These are phyloP conservation scores for Acacia melanoxylon DNA, from an alignment of 306 rosid species.

Conservation along the genomic window DNA sequence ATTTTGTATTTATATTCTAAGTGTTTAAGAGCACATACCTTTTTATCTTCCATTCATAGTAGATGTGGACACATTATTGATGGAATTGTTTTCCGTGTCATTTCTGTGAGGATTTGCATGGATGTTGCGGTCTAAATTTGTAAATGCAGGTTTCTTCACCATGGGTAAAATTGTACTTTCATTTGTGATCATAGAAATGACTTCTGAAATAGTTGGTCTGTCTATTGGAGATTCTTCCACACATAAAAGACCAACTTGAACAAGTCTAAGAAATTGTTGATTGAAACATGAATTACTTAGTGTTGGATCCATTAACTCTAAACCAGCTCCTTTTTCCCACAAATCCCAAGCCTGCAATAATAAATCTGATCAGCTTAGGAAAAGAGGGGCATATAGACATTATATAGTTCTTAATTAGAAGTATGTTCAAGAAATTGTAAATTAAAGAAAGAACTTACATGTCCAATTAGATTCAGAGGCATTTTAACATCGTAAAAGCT, in stretches of 20 bases:
- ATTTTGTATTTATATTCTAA: not conserved
- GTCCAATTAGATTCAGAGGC: constrained; percentile 31
- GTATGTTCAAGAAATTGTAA: not conserved
- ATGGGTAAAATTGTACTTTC: not conserved
- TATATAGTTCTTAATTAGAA: not conserved
- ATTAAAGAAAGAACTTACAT: constrained; percentile 14
- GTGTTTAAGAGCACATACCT: not conserved
- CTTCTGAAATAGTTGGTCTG: constrained; percentile 32
- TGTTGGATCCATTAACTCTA: not conserved
- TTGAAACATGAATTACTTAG: not conserved
- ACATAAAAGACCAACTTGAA: constrained; percentile 26
- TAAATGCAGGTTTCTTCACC: not conserved
- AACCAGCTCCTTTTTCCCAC: not conserved
- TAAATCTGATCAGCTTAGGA: not conserved
- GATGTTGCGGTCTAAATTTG: not conserved
- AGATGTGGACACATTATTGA: not conserved
- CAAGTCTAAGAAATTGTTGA: constrained; percentile 27
- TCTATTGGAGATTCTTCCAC: constrained; percentile 29
- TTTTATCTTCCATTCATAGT: not conserved
- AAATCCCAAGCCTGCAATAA: not conserved
- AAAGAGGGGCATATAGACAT: too few species aligned
- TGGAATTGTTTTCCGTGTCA: not conserved
- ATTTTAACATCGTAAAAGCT: not conserved
- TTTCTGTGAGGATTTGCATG: not conserved
- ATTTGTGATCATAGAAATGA: constrained; percentile 33